Evolutionary conservation across 257 asterid genomes (phyloP), one percentile per base, ranked within the genome.

Genomic region (Scutellaria galericulata): DNA sequence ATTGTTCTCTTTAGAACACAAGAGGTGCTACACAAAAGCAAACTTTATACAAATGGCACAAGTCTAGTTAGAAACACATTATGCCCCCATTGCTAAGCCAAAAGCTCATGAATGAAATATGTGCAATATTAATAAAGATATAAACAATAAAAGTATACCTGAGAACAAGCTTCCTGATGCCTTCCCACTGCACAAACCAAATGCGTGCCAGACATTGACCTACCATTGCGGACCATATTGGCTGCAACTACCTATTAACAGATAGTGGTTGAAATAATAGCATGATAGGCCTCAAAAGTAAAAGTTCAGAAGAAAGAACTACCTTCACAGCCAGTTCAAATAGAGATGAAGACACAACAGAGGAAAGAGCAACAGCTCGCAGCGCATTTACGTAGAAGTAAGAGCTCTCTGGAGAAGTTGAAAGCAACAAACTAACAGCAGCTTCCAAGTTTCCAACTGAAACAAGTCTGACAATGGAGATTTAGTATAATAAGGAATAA

Each of bases 161-260:
- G 99, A 67, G 99, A 95, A 84, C 98, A 95, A 71, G 99, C 99
- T 92, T 95, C 99, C 81, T 95, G 99, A 82, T 89, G 81, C 90
- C 97, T 92, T 72, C 98, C 99, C 60, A 95, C 99, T 39, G 99
- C 99, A 82, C 99, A 92, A 58, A 92, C 93, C 82, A 95, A 84
- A 85, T 95, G 99, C 1, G 95, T 95, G 52, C 97, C 98, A 12
- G 98, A 95, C 83, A 95, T 85, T 64, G 99, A 90, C 82, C 92
- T 75, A 70, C 92, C 98, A 66, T 92, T 90, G 85, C 96, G 80
- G 48, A 94, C 98, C 97, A 95, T 95, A 73, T 92, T 91, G 78
- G 99, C 99, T 62, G 99, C 99, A 81, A 95, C 97, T 37, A 94
- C 98, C 99, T 94, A 73, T 39, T 14, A 40, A 80, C 44, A 50